Percentiles rank a stretch among this genome's conserved stretches.
These are phyloP conservation scores for Botrytis deweyae DNA, from an alignment of 2,329 filamentous ascomycete species.

Conservation along the genomic window DNA sequence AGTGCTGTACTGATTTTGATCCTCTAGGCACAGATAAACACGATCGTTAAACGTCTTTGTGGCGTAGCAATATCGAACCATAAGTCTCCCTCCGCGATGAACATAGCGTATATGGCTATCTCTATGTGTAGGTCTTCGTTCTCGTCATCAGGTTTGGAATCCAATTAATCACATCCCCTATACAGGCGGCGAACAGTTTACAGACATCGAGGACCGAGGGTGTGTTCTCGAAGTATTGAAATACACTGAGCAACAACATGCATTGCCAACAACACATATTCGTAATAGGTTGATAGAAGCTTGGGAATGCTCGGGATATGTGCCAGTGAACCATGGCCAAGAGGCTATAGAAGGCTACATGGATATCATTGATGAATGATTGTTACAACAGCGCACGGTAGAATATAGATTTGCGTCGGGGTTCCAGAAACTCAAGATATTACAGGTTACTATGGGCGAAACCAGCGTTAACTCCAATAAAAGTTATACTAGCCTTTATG, in stretches of 20 bases:
- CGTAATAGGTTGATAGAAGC: constrained; percentile 37
- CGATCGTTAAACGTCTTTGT: constrained; percentile 28
- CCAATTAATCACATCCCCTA: not conserved
- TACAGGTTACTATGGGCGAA: not conserved
- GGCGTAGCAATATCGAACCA: constrained; percentile 30
- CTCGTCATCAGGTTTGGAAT: not conserved
- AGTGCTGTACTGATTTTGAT: not conserved
- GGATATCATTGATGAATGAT: constrained; percentile 2
- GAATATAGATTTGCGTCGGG: not conserved
- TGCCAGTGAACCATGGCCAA: not conserved
- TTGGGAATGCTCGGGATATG: constrained; percentile 36
- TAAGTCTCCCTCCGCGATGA: constrained; percentile 35
- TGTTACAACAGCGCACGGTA: not conserved
- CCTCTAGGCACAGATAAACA: constrained; percentile 25
- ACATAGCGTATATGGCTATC: constrained; percentile 39
- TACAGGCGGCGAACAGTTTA: constrained; percentile 37
- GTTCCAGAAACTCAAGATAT: not conserved
- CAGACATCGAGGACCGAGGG: constrained; percentile 36
- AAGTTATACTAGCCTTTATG: not conserved
- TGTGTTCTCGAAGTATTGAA: constrained; percentile 36
- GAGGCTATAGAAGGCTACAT: not conserved
- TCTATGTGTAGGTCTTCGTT: constrained; percentile 34
- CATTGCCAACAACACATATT: constrained; percentile 41
- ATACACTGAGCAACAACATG: constrained; percentile 35
- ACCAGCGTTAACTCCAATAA: not conserved